Evolutionary conservation across 768 basidiomycete genomes (phyloP).

Genomic region (Phylloporus sp.): DNA sequence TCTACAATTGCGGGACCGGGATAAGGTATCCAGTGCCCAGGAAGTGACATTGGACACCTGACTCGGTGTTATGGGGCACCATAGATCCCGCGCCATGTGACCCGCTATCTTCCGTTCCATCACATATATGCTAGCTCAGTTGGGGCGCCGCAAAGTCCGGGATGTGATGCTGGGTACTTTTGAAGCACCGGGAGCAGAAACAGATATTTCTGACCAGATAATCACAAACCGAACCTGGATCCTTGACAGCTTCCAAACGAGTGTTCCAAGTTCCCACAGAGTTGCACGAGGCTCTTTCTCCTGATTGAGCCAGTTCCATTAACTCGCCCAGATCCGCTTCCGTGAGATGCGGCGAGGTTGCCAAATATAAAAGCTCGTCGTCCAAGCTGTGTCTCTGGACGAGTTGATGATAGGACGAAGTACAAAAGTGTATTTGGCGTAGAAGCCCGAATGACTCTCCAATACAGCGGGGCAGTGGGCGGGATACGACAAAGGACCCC

Average conservation of each 20-base stretch:
- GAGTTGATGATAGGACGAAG: too few relatives aligned
- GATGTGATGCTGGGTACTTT: conserved; percentile 9
- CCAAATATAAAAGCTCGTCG: conserved; percentile 9
- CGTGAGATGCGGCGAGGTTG: conserved; percentile 22
- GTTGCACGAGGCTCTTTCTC: neutral
- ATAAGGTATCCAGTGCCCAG: neutral
- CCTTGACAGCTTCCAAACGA: conserved; percentile 10
- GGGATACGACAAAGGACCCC: conserved; percentile 13
- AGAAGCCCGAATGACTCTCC: conserved; percentile 12
- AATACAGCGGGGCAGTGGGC: neutral
- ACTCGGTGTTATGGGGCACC: conserved; percentile 4
- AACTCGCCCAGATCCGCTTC: conserved; percentile 17
- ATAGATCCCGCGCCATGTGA: conserved; percentile 19
- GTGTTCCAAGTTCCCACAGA: conserved; percentile 5
- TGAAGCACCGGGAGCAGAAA: conserved; percentile 9
- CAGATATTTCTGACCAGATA: conserved; percentile 12
- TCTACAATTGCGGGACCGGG: conserved; percentile 17
- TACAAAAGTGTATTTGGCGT: conserved; percentile 10
- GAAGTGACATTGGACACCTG: neutral
- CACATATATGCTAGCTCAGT: conserved; percentile 1
- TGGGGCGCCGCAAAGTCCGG: conserved; percentile 28
- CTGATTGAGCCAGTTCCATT: conserved; percentile 12
- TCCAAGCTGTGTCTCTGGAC: neutral
- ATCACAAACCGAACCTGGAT: conserved; percentile 12
- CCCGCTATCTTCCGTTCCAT: conserved; percentile 20